Evolutionary conservation across 202 grass and related monocot species (phyloP), one percentile per base, ranked within the genome.

Genomic region (Bolboschoenoplectus hybrid): DNA sequence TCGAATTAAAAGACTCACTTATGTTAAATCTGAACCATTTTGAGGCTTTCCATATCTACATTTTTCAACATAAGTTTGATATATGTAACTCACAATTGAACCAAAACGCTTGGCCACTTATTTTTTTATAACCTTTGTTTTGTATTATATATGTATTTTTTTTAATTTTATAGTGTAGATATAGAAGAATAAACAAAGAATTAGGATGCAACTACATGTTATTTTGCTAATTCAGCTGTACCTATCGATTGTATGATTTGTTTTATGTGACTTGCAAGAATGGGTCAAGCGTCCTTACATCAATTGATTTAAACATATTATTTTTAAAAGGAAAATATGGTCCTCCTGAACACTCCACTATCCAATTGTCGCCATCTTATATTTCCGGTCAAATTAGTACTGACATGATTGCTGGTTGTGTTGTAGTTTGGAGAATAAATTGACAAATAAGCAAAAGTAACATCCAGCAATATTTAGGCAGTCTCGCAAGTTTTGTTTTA

Each of bases 361-460:
- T 40, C 52, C 36, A 4, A 26, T 60, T 60, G 12, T 58, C 10
- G 16, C 53, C 47, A 2, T 40, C 53, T 40, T 19, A 60, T 60
- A n/a, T 80, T 60, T 39, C 1, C 5, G 6, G 36, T 80, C 53
- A 80, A 78, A 40, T 79, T 79, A 7, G 51, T 39, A 32, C 19
- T 26, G 44, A 36, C 17, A n/a, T 40, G 12, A 10, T 80, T 80
- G 52, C 53, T 60, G 75, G 2, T 19, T 80, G 32, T 60, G 36
- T 40, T 80, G 53, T 60, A 36, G 11, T 43, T 80, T 80, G 35
- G 35, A 80, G 14, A 60, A 39, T 79, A 58, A 40, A n/a, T 40
- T 41, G 13, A 41, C 4, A 79, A 74, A 57, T 58, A 43, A n/a
- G n/a, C 35, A 60, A 58, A 43, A 43, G 14, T 76, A 14, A 52